Base-by-base conservation (phyloP, 2,329 filamentous ascomycete species). In the Didymella pomorum region DNA sequence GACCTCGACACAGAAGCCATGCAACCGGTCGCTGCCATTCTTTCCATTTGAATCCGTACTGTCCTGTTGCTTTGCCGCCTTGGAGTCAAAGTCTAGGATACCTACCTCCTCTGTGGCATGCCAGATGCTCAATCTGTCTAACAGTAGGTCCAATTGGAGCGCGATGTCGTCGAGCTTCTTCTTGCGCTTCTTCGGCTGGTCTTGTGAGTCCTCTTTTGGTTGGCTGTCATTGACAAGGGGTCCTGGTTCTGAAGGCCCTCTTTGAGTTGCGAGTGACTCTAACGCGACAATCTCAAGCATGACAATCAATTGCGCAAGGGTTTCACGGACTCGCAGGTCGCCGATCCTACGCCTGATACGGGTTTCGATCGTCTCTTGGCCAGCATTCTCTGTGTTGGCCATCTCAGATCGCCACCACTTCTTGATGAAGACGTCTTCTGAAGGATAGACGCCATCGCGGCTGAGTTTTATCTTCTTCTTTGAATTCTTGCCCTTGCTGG, bases 61-160 rank as follows among this genome's bases (percentile, higher is more conserved):
- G 54, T 69, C 61, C 11, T 63, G 62, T 52, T 68, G 65, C 16
- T 70, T 67, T 7, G 67, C 60, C 26, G 64, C 53, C 48, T 70
- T 72, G 12, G 65, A 51, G 35, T 76, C 72, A 43, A 76, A 76
- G 33, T 74, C 70, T 2, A 77, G 26, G 10, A 75, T 72, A 6
- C 74, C 84, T 62, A 89, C 85, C 21, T 86, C 79, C 33, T 87
- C 86, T 8, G 91, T 88, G 3, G 90, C 92, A 71, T 93, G 89
- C 91, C 91, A 94, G 59, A 95, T 95, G 68, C 89, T 92, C 23
- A 95, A 79, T 45, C 89, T 87, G 74, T 95, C 91, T 8, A 91
- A 85, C 50, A 93, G 85, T 0, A 92, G 81, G 69, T 94, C 91
- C 4, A 93, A 80, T 20, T 91, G 81, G 8, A 87, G 78, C 1